These are phyloP conservation scores for Ophiostoma ips DNA, from an alignment of 2,329 filamentous ascomycete species.

Conservation along the genomic window DNA sequence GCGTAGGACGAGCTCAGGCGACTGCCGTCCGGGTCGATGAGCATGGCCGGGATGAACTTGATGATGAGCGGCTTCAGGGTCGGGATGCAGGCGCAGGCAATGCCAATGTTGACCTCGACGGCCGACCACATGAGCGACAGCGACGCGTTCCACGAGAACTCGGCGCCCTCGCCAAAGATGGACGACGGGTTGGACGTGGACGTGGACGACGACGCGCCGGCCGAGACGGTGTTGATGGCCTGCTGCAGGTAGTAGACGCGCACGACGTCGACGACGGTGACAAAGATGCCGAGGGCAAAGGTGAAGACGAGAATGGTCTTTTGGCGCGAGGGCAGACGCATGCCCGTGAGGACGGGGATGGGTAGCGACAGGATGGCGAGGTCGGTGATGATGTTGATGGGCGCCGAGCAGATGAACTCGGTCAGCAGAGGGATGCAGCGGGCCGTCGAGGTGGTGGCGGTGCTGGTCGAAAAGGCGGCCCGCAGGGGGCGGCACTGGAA, in stretches of 20 bases:
- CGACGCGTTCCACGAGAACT: slow-evolving; percentile 62
- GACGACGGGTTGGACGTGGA: slow-evolving; percentile 24
- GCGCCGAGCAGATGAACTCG: slow-evolving; percentile 60
- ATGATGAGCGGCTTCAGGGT: slow-evolving; percentile 77
- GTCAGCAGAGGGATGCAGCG: slow-evolving; percentile 45
- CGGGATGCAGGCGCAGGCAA: slow-evolving; percentile 85
- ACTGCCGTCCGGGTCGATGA: slow-evolving; percentile 37
- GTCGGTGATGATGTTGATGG: slow-evolving; percentile 85
- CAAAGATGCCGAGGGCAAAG: slow-evolving; percentile 77
- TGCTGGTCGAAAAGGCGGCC: slow-evolving; percentile 53
- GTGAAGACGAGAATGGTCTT: slow-evolving; percentile 79
- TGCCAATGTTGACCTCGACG: slow-evolving; percentile 80
- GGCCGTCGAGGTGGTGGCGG: too few species aligned
- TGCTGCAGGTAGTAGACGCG: slow-evolving; percentile 81
- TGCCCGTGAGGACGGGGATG: slow-evolving; percentile 74
- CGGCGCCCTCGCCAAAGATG: slow-evolving; percentile 36
- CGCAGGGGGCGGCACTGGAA: slow-evolving; percentile 68
- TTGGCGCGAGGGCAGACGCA: slow-evolving; percentile 72
- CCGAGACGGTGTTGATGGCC: slow-evolving; percentile 36
- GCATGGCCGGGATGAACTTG: slow-evolving; percentile 41
- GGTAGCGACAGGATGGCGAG: slow-evolving; percentile 76
- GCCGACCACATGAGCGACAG: slow-evolving; percentile 87
- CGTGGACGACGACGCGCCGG: neutral
- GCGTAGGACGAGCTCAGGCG: slow-evolving; percentile 15
- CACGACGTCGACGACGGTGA: slow-evolving; percentile 76